These are phyloP conservation scores for Cadophora luteo-olivacea DNA, from an alignment of 2,329 filamentous ascomycete species.

Conservation along the genomic window DNA sequence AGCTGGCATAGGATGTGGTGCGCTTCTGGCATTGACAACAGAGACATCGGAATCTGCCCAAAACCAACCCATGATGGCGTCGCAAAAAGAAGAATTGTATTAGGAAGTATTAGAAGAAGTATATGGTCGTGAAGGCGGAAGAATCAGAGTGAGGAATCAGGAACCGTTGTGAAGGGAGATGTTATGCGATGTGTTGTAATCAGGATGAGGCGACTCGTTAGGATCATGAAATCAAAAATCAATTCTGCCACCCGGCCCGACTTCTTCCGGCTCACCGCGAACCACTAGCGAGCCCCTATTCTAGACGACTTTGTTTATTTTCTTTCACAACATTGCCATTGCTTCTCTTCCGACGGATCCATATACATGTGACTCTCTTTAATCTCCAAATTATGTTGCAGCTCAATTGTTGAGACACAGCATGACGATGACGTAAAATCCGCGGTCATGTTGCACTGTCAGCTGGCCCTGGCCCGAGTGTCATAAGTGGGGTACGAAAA, in stretches of 20 bases:
- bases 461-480: slow-evolving; percentile 7
- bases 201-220: slow-evolving; percentile 9
- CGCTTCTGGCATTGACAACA: slow-evolving; percentile 34
- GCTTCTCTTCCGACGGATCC: not conserved
- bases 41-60: slow-evolving; percentile 41
- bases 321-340: not conserved
- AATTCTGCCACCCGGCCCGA: slow-evolving; percentile 16
- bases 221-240: slow-evolving; percentile 9
- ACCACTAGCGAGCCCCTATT: slow-evolving; percentile 5
- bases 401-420: not conserved
- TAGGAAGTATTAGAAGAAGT: slow-evolving; percentile 3
- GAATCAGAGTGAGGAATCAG: not conserved
- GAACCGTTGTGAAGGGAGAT: not conserved
- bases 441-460: not conserved
- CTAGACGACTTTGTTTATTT: slow-evolving; percentile 12
- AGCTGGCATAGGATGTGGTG: slow-evolving; percentile 36
- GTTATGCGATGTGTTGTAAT: not conserved
- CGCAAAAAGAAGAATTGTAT: not conserved
- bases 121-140: not conserved
- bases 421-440: not conserved
- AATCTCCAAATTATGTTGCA: too few species aligned
- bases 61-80: slow-evolving; percentile 43
- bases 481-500: slow-evolving; percentile 10
- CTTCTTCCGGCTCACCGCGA: not conserved
- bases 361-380: not conserved